A percentile compares a stretch with the other conserved stretches of the same genome.
phyloP scores from a whole-genome alignment of 2,329 filamentous ascomycete genomes.

The Aspergillus sp. region DNA sequence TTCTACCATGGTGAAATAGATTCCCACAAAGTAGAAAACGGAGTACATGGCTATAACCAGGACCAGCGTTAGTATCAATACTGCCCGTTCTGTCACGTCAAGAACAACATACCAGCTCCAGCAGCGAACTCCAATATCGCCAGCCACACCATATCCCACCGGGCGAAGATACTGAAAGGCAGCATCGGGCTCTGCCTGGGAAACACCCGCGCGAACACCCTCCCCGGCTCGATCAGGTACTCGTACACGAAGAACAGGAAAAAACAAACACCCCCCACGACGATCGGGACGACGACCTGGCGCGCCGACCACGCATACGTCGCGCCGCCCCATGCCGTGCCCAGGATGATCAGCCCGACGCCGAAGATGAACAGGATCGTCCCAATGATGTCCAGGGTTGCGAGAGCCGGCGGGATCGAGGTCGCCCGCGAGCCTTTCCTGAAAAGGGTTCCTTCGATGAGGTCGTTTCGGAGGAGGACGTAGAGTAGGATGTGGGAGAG shows the following conservation, averaged over 20 bases:
- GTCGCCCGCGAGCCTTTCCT: slow-evolving; percentile 23
- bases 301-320: slow-evolving; percentile 44
- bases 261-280: slow-evolving; percentile 37
- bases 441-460: slow-evolving; percentile 44
- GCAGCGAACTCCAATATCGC: slow-evolving; percentile 53
- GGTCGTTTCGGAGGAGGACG: slow-evolving; percentile 49
- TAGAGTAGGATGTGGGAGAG: slow-evolving; percentile 46
- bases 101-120: slow-evolving; percentile 38
- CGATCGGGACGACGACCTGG: slow-evolving; percentile 42
- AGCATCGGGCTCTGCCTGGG: slow-evolving; percentile 54
- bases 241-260: slow-evolving; percentile 43
- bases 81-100: no score
- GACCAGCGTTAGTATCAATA: slow-evolving; percentile 22
- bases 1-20: slow-evolving; percentile 58
- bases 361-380: slow-evolving; percentile 49
- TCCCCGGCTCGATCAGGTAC: slow-evolving; percentile 45
- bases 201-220: slow-evolving; percentile 39
- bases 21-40: slow-evolving; percentile 59
- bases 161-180: slow-evolving; percentile 49
- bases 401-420: slow-evolving; percentile 39
- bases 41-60: slow-evolving; percentile 32
- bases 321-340: slow-evolving; percentile 48
- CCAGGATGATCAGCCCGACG: slow-evolving; percentile 46
- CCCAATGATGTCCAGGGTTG: slow-evolving; percentile 49
- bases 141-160: slow-evolving; percentile 53